Base-by-base conservation (phyloP, 148 eudicot genomes). In the Rhododendron griersonianum region DNA sequence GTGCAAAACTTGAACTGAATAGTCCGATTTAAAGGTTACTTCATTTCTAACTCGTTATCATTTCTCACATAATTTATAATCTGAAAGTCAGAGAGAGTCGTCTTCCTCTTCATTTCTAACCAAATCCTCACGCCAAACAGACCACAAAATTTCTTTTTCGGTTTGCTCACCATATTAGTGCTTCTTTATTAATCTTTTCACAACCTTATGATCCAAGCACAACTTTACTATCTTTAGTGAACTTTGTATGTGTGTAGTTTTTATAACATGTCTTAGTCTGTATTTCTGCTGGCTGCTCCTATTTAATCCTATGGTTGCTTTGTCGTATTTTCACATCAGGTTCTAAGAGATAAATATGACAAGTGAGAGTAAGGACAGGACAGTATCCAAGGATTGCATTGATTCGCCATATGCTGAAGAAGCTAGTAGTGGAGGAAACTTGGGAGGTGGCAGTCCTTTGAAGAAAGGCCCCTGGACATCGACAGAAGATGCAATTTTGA, bases 391-490 rank as follows among this genome's bases (percentile, higher is more conserved):
- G 83, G 92, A 88, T 78, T 87, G 92, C 16, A 88, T 85, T 63
- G 90, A 59, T 74, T 93, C 98, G 35, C 93, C 96, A 44, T 50
- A 87, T 33, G 78, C 80, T 84, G 96, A 95, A 67, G 98, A 95
- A 89, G 92, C 74, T 75, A 89, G 87, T 59, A 84, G 91, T 87
- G 94, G 89, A 57, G 95, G 91, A 39, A 87, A 82, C 84, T 47
- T 89, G 79, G 86, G 87, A 53, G 93, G 88, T 45, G 90, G 88
- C 76, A 74, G 87, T 84, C 55, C 78, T 79, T 87, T 96, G 16
- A 96, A 96, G 90, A 96, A 96, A 86, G 99, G 99, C 45, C 99
- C 99, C 3, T 96, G 99, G 99, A 95, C 98, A 37, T 86, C 99
- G 51, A 94, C 92, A 4, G 99, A 96, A 88, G 99, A 96, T 86